Evolutionary conservation across 2,329 filamentous ascomycete genomes (phyloP).

Genomic region (Bipolaris gigantea): DNA sequence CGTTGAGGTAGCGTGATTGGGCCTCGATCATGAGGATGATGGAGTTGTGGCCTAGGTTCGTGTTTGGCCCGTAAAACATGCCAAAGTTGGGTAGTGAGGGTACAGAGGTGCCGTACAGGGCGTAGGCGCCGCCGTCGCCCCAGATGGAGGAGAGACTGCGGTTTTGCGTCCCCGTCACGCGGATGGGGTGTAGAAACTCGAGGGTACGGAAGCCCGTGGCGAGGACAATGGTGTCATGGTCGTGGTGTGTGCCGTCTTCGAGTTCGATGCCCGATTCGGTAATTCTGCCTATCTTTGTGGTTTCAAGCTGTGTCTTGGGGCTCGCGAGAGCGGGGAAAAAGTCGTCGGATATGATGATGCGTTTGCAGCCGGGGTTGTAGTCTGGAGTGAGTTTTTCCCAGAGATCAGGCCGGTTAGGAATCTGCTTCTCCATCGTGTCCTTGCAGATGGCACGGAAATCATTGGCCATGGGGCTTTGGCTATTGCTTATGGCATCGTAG

Average conservation of each 20-base stretch:
- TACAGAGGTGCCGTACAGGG: conserved; percentile 56
- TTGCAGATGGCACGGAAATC: conserved; percentile 45
- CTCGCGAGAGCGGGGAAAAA: conserved; percentile 56
- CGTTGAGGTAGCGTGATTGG: conserved; percentile 58
- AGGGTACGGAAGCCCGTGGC: conserved; percentile 63
- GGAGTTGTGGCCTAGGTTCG: conserved; percentile 56
- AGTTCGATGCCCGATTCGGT: conserved; percentile 53
- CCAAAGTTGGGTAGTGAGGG: conserved; percentile 59
- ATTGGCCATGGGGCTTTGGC: conserved; percentile 46
- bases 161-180: conserved; percentile 52
- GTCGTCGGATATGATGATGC: conserved; percentile 59
- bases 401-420: conserved; percentile 54
- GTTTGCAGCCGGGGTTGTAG: conserved; percentile 59
- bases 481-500: conserved; percentile 50
- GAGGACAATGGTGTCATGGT: conserved; percentile 59
- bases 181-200: conserved; percentile 62
- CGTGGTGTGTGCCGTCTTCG: conserved; percentile 44
- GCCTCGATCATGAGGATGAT: conserved; percentile 66
- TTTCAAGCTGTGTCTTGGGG: conserved; percentile 57
- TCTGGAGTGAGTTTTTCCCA: conserved; percentile 58
- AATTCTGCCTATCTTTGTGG: conserved; percentile 51
- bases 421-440: conserved; percentile 49
- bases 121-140: conserved; percentile 56
- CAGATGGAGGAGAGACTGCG: conserved; percentile 57
- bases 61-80: conserved; percentile 63